Conservation (phyloP, 2,329 filamentous ascomycete genomes). For the Fusarium ambrosium region DNA sequence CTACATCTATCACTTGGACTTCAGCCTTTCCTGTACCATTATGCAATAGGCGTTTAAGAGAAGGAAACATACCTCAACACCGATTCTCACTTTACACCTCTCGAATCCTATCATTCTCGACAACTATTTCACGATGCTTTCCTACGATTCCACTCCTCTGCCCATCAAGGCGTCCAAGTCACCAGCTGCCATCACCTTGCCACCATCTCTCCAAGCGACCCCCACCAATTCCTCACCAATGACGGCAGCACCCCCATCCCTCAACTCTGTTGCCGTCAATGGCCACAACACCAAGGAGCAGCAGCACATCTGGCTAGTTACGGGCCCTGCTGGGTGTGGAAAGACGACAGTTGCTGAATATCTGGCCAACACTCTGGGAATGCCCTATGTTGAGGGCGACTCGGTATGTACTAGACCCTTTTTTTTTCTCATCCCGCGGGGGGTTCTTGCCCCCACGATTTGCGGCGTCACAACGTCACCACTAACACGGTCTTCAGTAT, state of each 20-base stretch:
- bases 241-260: slow-evolving; percentile 40
- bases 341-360: slow-evolving; percentile 81
- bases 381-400: slow-evolving; percentile 84
- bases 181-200: slow-evolving; percentile 45
- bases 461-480: slow-evolving; percentile 6
- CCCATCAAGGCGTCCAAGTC: slow-evolving; percentile 58
- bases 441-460: slow-evolving; percentile 8
- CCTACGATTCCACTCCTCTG: slow-evolving; percentile 62
- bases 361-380: slow-evolving; percentile 70
- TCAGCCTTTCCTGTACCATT: slow-evolving; percentile 16
- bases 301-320: slow-evolving; percentile 85
- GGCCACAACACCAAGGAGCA: slow-evolving; percentile 51
- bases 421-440: not conserved
- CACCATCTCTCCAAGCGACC: slow-evolving; percentile 38
- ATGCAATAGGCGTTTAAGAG: slow-evolving; percentile 30
- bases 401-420: slow-evolving; percentile 65
- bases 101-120: slow-evolving; percentile 14
- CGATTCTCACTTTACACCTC: slow-evolving; percentile 4
- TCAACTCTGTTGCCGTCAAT: slow-evolving; percentile 49
- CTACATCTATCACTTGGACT: slow-evolving; percentile 21
- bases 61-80: slow-evolving; percentile 15
- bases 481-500: slow-evolving; percentile 66
- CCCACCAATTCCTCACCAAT: slow-evolving; percentile 37
- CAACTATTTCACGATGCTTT: slow-evolving; percentile 58
- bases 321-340: slow-evolving; percentile 82